Percentiles rank a stretch among this genome's conserved stretches.
Evolutionary conservation across 495 filamentous ascomycete genomes (phyloP).

Genomic region (Aspergillus nanangensis): DNA sequence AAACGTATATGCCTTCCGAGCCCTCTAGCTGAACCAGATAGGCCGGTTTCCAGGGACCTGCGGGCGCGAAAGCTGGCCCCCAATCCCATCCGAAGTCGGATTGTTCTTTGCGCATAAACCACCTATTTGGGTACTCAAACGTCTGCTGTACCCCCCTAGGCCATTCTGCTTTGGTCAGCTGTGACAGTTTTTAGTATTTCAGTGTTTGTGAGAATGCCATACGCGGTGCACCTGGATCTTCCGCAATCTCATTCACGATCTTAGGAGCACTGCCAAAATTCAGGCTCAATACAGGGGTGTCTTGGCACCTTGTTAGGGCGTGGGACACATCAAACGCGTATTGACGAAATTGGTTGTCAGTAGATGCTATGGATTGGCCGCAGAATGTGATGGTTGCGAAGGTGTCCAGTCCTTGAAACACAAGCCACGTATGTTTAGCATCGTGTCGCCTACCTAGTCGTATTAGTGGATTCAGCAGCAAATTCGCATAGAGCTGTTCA

Average conservation of each 20-base stretch:
- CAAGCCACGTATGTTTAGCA: constrained; percentile 43
- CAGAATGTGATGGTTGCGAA: constrained; percentile 61
- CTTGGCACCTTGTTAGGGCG: constrained; percentile 41
- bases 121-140: constrained; percentile 49
- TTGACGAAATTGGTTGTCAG: constrained; percentile 69
- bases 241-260: constrained; percentile 50
- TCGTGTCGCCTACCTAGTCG: constrained; percentile 14
- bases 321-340: constrained; percentile 63
- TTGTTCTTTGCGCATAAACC: constrained; percentile 66
- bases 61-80: constrained; percentile 63
- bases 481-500: constrained; percentile 19
- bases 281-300: constrained; percentile 37
- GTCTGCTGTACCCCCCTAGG: constrained; percentile 37
- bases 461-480: constrained; percentile 5
- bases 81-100: constrained; percentile 72
- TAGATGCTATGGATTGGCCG: constrained; percentile 53
- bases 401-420: constrained; percentile 65
- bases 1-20: constrained; percentile 41
- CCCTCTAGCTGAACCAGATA: constrained; percentile 51
- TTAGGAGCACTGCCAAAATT: constrained; percentile 55
- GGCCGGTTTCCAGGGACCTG: constrained; percentile 62
- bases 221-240: constrained; percentile 50
- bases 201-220: no score
- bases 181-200: no score
- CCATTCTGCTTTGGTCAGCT: constrained; percentile 28